Evolutionary conservation across 306 rosid genomes (phyloP).

Genomic region (Prosopis cineraria): DNA sequence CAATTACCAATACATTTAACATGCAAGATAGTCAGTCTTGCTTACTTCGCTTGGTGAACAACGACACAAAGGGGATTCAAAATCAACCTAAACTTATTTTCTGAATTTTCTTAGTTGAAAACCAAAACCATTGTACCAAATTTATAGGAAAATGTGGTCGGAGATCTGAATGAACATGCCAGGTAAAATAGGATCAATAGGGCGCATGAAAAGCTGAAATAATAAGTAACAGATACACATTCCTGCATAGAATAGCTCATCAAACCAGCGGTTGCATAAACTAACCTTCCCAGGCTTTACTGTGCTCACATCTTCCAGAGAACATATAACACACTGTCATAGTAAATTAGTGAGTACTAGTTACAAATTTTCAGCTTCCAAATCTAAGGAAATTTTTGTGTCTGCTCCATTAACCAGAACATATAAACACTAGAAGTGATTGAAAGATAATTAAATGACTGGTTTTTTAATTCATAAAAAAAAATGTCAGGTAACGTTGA

Average conservation of each 20-base stretch:
- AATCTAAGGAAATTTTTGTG: neutral
- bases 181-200: neutral
- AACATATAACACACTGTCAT: slow-evolving; percentile 87
- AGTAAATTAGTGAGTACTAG: slow-evolving; percentile 32
- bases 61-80: neutral
- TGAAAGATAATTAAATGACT: slow-evolving; percentile 9
- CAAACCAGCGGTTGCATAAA: slow-evolving; percentile 25
- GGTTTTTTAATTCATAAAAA: neutral
- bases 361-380: slow-evolving; percentile 5
- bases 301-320: slow-evolving; percentile 79
- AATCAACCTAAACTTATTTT: slow-evolving; percentile 14
- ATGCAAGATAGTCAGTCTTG: slow-evolving; percentile 8
- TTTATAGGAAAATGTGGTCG: neutral
- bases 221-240: neutral
- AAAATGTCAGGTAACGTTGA: neutral
- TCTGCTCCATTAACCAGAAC: slow-evolving; percentile 1
- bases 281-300: slow-evolving; percentile 92
- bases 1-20: neutral
- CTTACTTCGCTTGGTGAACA: neutral
- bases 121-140: neutral
- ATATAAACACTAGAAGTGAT: slow-evolving; percentile 6
- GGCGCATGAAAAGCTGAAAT: neutral
- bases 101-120: neutral
- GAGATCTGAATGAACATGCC: neutral
- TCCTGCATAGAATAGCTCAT: slow-evolving; percentile 8